phyloP scores from a whole-genome alignment of 306 rosid genomes.

The Bauhinia variegata region DNA sequence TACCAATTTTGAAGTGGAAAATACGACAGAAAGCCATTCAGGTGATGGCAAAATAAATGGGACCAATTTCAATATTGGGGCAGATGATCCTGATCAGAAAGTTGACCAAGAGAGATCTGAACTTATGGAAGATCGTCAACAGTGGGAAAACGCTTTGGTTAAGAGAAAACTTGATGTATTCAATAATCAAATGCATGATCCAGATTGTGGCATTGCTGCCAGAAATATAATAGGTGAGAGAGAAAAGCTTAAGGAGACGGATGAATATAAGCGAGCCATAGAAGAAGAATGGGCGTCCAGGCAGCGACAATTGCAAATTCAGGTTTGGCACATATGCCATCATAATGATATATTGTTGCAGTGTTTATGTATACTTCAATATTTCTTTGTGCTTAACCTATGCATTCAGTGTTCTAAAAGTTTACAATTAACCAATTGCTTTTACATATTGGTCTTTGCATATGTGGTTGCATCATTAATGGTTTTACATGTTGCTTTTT shows the following conservation, averaged over 20 bases:
- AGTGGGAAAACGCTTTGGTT: conserved; percentile 69
- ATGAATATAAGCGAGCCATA: conserved; percentile 74
- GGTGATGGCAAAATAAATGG: conserved; percentile 28
- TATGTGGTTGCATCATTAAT: too few species aligned
- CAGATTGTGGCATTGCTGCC: conserved; percentile 32
- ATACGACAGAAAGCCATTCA: conserved; percentile 37
- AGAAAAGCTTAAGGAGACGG: conserved; percentile 85
- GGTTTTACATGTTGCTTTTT: too few species aligned
- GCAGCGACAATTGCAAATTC: conserved; percentile 76
- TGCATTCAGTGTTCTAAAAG: too few species aligned
- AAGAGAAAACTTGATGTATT: conserved; percentile 55
- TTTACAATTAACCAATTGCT: neutral
- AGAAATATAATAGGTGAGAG: conserved; percentile 61
- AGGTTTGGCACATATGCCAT: conserved; percentile 54
- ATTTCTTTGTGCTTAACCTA: too few species aligned
- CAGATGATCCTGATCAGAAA: conserved; percentile 37
- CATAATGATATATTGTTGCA: conserved; percentile 5
- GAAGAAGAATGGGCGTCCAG: conserved; percentile 93
- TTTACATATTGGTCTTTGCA: too few species aligned
- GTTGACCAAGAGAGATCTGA: conserved; percentile 49
- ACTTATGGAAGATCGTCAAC: conserved; percentile 67
- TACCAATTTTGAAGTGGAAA: conserved; percentile 42
- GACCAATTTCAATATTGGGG: conserved; percentile 22
- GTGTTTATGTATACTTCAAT: conserved; percentile 21
- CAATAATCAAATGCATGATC: conserved; percentile 40